phyloP scores from a whole-genome alignment of 805 yeast genomes.

The Metschnikowia koreensis region DNA sequence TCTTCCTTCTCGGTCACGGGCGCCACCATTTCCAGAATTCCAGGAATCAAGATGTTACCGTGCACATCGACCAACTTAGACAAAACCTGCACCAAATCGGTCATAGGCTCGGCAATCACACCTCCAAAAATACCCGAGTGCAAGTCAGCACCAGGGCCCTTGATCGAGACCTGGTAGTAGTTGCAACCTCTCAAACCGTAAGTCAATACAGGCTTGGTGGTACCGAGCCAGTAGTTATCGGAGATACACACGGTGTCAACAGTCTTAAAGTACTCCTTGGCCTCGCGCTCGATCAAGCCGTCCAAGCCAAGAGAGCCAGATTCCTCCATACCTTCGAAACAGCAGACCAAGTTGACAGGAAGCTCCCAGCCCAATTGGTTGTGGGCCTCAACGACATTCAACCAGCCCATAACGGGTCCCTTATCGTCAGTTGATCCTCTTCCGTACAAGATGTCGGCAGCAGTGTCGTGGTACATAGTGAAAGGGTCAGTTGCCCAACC shows the following conservation, averaged over 20 bases:
- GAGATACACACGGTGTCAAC: conserved; percentile 95
- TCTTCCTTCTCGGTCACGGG: conserved; percentile 82
- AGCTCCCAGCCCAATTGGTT: conserved; percentile 76
- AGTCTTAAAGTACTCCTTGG: conserved; percentile 72
- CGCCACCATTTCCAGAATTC: conserved; percentile 92
- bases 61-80: conserved; percentile 71
- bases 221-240: conserved; percentile 98
- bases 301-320: conserved; percentile 93
- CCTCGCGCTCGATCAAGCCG: conserved; percentile 74
- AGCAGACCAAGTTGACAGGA: conserved; percentile 88
- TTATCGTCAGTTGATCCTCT: conserved; percentile 98
- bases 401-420: conserved; percentile 98
- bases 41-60: conserved; percentile 86
- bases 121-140: conserved; percentile 99
- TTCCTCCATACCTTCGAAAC: conserved; percentile 99
- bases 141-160: conserved; percentile 95
- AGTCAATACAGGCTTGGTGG: conserved; percentile 93
- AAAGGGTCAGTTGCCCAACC: conserved; percentile 98
- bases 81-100: conserved; percentile 80
- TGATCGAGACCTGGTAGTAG: conserved; percentile 78
- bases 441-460: conserved; percentile 73
- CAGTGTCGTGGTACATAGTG: conserved; percentile 54
- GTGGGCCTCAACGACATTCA: conserved; percentile 90
- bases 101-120: conserved; percentile 94
- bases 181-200: conserved; percentile 97